Base-by-base conservation (phyloP, 345 rosid genomes). In the Populus simonii region DNA sequence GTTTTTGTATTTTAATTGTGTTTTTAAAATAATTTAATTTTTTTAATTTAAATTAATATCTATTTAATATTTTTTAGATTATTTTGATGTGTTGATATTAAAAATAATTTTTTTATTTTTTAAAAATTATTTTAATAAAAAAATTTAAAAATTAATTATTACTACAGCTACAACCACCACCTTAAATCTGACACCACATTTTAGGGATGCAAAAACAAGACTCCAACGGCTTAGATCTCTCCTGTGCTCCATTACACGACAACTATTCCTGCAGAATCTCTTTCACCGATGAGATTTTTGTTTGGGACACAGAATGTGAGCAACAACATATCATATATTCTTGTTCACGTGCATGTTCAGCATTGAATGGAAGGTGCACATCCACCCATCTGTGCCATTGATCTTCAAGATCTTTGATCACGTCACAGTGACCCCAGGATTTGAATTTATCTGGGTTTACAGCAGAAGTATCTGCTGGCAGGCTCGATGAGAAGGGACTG, bases 181-280 rank as follows among this genome's bases (percentile, higher is more conserved):
- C 35, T 9, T 7, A 38, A 38, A 38, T 38, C 41, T 38, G 2
- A 7, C 41, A 38, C 9, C 41, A 0, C 41, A 38, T 38, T 7
- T 45, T 8, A 0, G 20, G 9, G 27, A 15, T 66, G 13, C 68
- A 31, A 66, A 33, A 16, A 31, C 68, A 66, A 67, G 18, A 35
- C 25, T 4, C 35, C 0, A 45, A 70, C 6, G 35, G 35, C 59
- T 6, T 31, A 17, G 27, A 70, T 70, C 49, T 71, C 23, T 71
- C 45, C 51, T 41, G 45, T 10, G 3, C 45, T 41, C 45, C 45
- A 57, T 57, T 39, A 51, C 10, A 74, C 68, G 81, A 74, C 81
- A 59, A 68, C 53, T 31, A 68, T 74, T 74, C 82, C 74, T 8
- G 31, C 2, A 49, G 77, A 68, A 36, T 79, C 82, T 79, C 63